Base-by-base conservation (phyloP, 2,329 filamentous ascomycete species). In the Sporothrix luriei region DNA sequence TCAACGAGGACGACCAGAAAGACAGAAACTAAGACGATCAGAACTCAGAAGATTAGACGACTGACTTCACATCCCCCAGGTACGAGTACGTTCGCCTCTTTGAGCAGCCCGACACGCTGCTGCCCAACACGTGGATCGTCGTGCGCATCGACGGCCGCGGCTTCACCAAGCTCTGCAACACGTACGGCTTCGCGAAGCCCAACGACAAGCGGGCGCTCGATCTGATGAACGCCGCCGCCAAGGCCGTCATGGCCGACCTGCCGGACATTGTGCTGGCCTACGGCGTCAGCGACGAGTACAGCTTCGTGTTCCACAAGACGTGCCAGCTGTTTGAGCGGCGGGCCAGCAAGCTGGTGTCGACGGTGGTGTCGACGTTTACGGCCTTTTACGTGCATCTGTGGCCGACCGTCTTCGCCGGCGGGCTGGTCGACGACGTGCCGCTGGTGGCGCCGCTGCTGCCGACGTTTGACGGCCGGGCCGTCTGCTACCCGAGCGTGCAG, bases 121-220 rank as follows among this genome's bases (percentile, higher is more conserved):
- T 98, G 26, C 92, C 90, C 68, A 97, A 96, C 77, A 98, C 94
- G 33, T 99, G 94, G 93, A 91, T 98, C 69, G 93, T 98, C 24
- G 89, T 99, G 69, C 90, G 95, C 71, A 90, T 99, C 76, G 95
- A 99, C 80, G 95, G 95, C 29, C 87, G 94, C 73, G 94, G 93
- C 21, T 99, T 99, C 80, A 95, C 94, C 76, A 97, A 97, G 93
- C 88, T 97, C 75, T 94, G 92, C 72, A 85, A 88, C 72, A 92
- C 91, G 78, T 95, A 98, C 80, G 82, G 82, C 26, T 98, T 98
- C 76, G 84, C 89, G 75, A 99, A 98, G 80, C 95, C 95, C 51
- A 99, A 98, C 80, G 95, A 99, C 79, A 85, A 85, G 52, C 87
- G 92, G 73, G 95, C 94, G 0, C 82, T 98, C 14, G 88, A 96